phyloP scores from a whole-genome alignment of 257 asterid species.

The Thymus mandschuricus region DNA sequence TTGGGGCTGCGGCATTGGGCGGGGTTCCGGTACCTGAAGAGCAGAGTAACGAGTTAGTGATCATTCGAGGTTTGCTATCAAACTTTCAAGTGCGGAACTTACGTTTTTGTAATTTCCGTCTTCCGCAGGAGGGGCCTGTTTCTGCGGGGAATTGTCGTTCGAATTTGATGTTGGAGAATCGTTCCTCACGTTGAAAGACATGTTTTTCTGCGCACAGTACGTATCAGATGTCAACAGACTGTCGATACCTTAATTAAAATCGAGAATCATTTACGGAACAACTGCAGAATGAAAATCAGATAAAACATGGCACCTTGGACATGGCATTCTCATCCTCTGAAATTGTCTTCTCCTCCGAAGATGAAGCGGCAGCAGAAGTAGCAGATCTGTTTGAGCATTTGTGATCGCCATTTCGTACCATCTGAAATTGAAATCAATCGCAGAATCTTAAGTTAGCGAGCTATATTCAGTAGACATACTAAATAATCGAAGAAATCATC shows the following conservation, averaged over 20 bases:
- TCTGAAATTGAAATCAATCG: conserved; percentile 41
- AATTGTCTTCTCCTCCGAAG: conserved; percentile 70
- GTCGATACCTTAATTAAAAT: neutral
- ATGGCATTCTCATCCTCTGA: conserved; percentile 61
- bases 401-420: conserved; percentile 88
- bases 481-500: neutral
- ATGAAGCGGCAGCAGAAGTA: conserved; percentile 30
- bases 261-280: neutral
- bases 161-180: conserved; percentile 39
- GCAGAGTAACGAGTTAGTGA: neutral
- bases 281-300: neutral
- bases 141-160: conserved; percentile 36
- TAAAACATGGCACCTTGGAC: conserved; percentile 32
- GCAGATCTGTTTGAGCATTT: conserved; percentile 58
- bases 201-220: conserved; percentile 42
- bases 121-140: conserved; percentile 63
- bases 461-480: neutral
- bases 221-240: conserved; percentile 24
- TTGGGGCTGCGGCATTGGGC: conserved; percentile 17
- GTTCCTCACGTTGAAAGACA: conserved; percentile 43
- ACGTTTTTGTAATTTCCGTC: conserved; percentile 53
- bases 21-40: conserved; percentile 34
- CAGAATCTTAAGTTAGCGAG: conserved; percentile 18
- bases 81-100: neutral
- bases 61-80: neutral